phyloP scores from a whole-genome alignment of 345 rosid species.

The Citrus sp. region DNA sequence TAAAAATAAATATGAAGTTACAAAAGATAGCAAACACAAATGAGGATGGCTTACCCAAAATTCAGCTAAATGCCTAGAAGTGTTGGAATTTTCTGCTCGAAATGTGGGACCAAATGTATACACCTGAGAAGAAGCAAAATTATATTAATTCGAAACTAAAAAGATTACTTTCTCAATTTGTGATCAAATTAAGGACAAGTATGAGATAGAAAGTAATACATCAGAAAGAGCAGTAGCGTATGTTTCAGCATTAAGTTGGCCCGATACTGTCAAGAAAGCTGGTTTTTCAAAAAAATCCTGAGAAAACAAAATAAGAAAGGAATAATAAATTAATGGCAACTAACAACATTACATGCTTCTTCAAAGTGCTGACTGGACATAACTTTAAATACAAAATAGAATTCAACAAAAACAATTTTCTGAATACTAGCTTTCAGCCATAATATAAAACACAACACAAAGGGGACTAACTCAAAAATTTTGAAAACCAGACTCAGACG shows the following conservation, averaged over 20 bases:
- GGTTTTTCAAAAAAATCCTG: slow-evolving; percentile 98
- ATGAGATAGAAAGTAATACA: slow-evolving; percentile 35
- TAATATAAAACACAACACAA: not conserved
- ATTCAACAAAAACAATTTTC: not conserved
- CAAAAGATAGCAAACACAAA: slow-evolving; percentile 8
- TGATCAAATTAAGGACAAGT: slow-evolving; percentile 8
- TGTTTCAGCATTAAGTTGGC: slow-evolving; percentile 98
- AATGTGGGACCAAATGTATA: slow-evolving; percentile 99
- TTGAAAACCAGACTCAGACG: not conserved
- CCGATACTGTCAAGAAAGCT: slow-evolving; percentile 95
- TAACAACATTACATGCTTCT: not conserved
- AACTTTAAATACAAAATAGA: not conserved
- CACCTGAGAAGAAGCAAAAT: slow-evolving; percentile 41
- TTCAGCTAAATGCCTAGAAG: slow-evolving; percentile 94
- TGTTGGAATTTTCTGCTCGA: slow-evolving; percentile 96
- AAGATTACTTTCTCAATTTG: slow-evolving; percentile 3
- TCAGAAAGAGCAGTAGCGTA: slow-evolving; percentile 97
- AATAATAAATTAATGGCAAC: slow-evolving; percentile 11
- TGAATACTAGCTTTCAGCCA: not conserved
- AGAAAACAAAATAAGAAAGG: slow-evolving; percentile 7
- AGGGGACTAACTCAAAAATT: not conserved
- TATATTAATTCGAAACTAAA: not conserved
- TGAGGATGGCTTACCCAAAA: slow-evolving; percentile 65
- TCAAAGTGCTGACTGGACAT: not conserved
- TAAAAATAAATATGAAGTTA: not conserved